Conservation (phyloP, 2,329 filamentous ascomycete genomes). For the Myriosclerotinia duriaeana region DNA sequence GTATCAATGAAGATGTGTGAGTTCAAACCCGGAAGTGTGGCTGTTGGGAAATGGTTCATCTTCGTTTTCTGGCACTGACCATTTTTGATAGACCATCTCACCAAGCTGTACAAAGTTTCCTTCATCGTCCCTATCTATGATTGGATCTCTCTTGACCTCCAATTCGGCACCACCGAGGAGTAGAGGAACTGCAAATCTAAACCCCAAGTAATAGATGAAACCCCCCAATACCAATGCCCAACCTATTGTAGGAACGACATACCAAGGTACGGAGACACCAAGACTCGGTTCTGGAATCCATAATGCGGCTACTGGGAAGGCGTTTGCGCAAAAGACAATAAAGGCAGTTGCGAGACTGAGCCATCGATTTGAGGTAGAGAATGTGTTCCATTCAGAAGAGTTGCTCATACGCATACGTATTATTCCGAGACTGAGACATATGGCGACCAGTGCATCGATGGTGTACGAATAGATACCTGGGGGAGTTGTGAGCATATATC, state of each 20-base stretch:
- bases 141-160: constrained; percentile 4
- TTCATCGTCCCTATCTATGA: constrained; percentile 5
- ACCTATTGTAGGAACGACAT: constrained; percentile 22
- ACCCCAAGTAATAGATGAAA: constrained; percentile 8
- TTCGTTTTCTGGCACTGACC: constrained; percentile 15
- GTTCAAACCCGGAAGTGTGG: background rate
- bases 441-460: constrained; percentile 41
- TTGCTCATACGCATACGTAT: constrained; percentile 10
- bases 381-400: constrained; percentile 14
- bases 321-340: constrained; percentile 20
- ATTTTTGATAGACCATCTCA: constrained; percentile 23
- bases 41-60: background rate
- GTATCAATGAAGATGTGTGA: background rate
- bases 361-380: constrained; percentile 13
- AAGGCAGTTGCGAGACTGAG: constrained; percentile 16
- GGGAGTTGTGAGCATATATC: constrained; percentile 37
- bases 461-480: constrained; percentile 43
- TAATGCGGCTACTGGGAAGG: constrained; percentile 4
- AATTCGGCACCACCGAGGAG: constrained; percentile 4
- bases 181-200: constrained; percentile 3
- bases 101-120: constrained; percentile 10
- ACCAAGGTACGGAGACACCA: constrained; percentile 17
- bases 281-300: constrained; percentile 13
- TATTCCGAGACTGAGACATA: constrained; percentile 27
- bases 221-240: constrained; percentile 15